These are phyloP conservation scores for Leccinum griseonigrum DNA, from an alignment of 1,284 basidiomycete species.

Conservation along the genomic window DNA sequence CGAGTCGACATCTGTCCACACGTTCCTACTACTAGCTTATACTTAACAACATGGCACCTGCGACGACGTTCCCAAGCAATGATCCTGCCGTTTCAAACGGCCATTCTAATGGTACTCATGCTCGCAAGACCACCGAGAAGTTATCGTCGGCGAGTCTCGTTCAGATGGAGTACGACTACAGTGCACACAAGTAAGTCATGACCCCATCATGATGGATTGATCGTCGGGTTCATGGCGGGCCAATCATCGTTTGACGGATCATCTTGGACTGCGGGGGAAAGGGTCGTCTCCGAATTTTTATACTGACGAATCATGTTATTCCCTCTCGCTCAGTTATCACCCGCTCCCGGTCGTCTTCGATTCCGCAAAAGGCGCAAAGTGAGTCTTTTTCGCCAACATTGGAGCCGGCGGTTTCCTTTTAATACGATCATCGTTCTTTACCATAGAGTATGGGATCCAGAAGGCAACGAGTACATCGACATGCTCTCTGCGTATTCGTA, in stretches of 20 bases:
- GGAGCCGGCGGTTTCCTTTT: background rate
- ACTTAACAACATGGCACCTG: constrained; percentile 23
- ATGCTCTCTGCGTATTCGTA: constrained; percentile 98
- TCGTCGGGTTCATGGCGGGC: background rate
- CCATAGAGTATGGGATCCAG: constrained; percentile 90
- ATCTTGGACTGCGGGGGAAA: background rate
- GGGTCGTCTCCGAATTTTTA: background rate
- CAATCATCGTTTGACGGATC: constrained; percentile 13
- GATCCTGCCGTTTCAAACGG: constrained; percentile 6
- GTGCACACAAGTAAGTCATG: constrained; percentile 80
- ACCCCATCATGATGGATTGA: background rate
- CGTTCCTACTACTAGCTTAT: background rate
- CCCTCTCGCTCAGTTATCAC: constrained; percentile 73
- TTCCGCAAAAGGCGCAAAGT: constrained; percentile 85
- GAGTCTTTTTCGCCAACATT: constrained; percentile 42
- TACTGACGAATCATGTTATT: constrained; percentile 29
- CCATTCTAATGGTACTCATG: constrained; percentile 7
- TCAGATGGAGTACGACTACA: constrained; percentile 77
- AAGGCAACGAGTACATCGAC: constrained; percentile 90
- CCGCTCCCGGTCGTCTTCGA: constrained; percentile 96
- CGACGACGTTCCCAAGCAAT: constrained; percentile 11
- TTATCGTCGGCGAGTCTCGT: constrained; percentile 70
- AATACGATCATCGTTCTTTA: constrained; percentile 1
- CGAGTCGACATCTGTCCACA: background rate
- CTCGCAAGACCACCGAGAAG: constrained; percentile 20